Conservation (phyloP, 2,329 filamentous ascomycete species). For the Monilinia laxa region DNA sequence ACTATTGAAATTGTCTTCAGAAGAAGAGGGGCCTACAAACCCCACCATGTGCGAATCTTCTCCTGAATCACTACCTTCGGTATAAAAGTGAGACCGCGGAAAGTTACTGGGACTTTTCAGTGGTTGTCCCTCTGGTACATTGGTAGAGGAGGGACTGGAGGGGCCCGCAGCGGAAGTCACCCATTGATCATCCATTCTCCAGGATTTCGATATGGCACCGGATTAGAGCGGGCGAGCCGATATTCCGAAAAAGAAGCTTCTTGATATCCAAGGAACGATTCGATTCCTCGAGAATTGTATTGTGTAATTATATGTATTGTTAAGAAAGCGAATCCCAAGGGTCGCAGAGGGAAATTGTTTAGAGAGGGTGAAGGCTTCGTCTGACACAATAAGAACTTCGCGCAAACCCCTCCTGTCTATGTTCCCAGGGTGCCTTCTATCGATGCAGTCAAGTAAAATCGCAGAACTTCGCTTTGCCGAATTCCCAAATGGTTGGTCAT, state of each 20-base stretch:
- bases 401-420: not conserved
- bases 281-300: slow-evolving; percentile 1
- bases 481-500: slow-evolving; percentile 10
- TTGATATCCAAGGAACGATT: not conserved
- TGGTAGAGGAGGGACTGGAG: slow-evolving; percentile 4
- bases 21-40: slow-evolving; percentile 22
- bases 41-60: slow-evolving; percentile 23
- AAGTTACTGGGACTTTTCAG: slow-evolving; percentile 21
- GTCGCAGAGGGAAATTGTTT: not conserved
- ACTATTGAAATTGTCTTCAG: slow-evolving; percentile 23
- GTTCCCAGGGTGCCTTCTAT: not conserved
- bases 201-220: not conserved
- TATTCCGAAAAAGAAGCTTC: not conserved
- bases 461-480: not conserved
- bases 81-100: slow-evolving; percentile 22
- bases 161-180: not conserved
- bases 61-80: slow-evolving; percentile 20
- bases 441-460: not conserved
- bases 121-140: slow-evolving; percentile 3
- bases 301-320: slow-evolving; percentile 8
- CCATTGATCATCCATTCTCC: slow-evolving; percentile 18
- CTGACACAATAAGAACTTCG: not conserved
- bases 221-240: not conserved
- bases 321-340: not conserved
- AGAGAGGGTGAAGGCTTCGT: not conserved